Base-by-base conservation (phyloP, 83 land plant species). In the Isoetes engelmannii region DNA sequence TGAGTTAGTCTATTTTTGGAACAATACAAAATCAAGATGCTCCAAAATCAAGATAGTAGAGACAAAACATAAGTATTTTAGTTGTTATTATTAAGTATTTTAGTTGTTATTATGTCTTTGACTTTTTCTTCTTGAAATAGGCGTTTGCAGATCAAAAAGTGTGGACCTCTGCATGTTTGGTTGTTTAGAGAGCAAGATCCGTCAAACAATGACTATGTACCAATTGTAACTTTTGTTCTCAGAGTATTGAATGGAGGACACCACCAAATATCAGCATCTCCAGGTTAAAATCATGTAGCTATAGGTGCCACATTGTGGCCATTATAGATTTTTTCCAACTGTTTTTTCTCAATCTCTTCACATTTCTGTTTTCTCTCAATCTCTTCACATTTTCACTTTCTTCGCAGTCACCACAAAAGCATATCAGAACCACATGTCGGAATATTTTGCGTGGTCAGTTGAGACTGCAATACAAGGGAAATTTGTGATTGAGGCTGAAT, bases 401-500 rank as follows among this genome's bases (percentile, higher is more conserved):
- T 13, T 37, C 37, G 45, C 47, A 51, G 28, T 64, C 8, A 9
- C 21, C 58, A 43, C 17, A 47, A 64, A 64, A 45, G 12, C 41
- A 45, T 19, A 10, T 5, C 19, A 37, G 41, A 17, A 45, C 21
- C 4, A 19, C 10, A 18, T 46, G 48, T 3, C 5, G 20, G 89
- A 87, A 51, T 87, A 87, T 72, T 87, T 87, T 71, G 86, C 87
- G 19, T 90, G 96, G 96, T 76, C 80, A 15, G 65, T 90, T 43
- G 92, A 90, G 57, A 71, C 73, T 56, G 77, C 83, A 5, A 63
- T 85, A 61, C 72, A 81, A 61, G 92, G 89, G 18, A 90, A 80
- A 67, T 75, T 87, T 55, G 65, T 90, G 61, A 79, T 90, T 44
- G 96, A 90, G 69, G 87, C 88, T 37, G 96, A 90, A 65, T 90